Conservation (phyloP, 2,329 filamentous ascomycete species). For the Clarireedia monteithiana region DNA sequence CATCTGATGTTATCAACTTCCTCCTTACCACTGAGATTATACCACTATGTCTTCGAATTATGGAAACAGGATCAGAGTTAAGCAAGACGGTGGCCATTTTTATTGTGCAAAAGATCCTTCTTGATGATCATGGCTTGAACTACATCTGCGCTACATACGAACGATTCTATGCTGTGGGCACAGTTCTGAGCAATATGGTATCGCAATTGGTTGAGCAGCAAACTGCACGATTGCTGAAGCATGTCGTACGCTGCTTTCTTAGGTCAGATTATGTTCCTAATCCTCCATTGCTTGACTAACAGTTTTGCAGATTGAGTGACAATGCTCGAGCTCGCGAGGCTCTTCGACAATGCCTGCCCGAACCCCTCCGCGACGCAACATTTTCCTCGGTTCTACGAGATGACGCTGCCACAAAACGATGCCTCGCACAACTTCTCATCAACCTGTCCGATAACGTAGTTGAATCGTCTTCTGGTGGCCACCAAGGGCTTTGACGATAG, state of each 20-base stretch:
- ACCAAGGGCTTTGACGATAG: slow-evolving; percentile 26
- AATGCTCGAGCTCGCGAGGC: slow-evolving; percentile 94
- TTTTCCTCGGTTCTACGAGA: slow-evolving; percentile 95
- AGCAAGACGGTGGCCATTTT: slow-evolving; percentile 99
- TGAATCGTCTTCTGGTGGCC: slow-evolving; percentile 26
- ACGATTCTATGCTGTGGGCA: slow-evolving; percentile 95
- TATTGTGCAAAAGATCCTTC: slow-evolving; percentile 96
- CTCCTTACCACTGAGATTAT: slow-evolving; percentile 98
- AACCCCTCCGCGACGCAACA: slow-evolving; percentile 96
- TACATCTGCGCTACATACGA: slow-evolving; percentile 99
- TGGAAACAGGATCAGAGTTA: slow-evolving; percentile 97
- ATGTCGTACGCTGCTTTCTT: slow-evolving; percentile 94
- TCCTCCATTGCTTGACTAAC: slow-evolving; percentile 6
- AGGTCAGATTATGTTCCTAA: slow-evolving; percentile 48
- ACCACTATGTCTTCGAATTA: slow-evolving; percentile 91
- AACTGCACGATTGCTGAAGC: slow-evolving; percentile 90
- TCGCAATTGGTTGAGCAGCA: slow-evolving; percentile 96
- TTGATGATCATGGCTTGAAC: slow-evolving; percentile 92
- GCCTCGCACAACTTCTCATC: slow-evolving; percentile 91
- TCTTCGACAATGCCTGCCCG: slow-evolving; percentile 88
- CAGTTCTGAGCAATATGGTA: slow-evolving; percentile 97
- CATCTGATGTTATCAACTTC: slow-evolving; percentile 97
- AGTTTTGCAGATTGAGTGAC: slow-evolving; percentile 66
- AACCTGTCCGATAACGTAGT: slow-evolving; percentile 88
- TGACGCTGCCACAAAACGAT: slow-evolving; percentile 94